phyloP scores from a whole-genome alignment of 2,329 filamentous ascomycete species.

The Huntiella bhutanensis region DNA sequence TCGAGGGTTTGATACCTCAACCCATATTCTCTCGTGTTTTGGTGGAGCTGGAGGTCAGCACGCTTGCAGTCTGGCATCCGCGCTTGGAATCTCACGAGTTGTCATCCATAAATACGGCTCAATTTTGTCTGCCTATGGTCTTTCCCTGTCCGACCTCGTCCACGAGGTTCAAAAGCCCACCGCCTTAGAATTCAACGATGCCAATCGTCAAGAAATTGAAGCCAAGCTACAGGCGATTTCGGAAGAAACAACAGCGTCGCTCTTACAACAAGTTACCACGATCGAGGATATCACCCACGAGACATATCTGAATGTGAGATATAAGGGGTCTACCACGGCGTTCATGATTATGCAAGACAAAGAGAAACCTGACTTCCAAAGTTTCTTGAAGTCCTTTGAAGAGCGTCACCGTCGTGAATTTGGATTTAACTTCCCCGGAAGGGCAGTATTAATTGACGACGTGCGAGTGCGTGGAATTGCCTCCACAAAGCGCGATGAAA shows the following conservation, averaged over 20 bases:
- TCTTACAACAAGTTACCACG: constrained; percentile 63
- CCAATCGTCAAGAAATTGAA: constrained; percentile 42
- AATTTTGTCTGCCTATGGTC: constrained; percentile 76
- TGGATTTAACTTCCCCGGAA: constrained; percentile 66
- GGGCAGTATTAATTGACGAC: constrained; percentile 81
- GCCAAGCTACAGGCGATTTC: constrained; percentile 63
- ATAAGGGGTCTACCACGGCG: constrained; percentile 75
- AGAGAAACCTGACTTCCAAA: constrained; percentile 37
- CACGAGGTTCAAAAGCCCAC: constrained; percentile 74
- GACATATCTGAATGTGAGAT: constrained; percentile 87
- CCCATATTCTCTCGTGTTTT: constrained; percentile 80
- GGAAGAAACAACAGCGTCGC: constrained; percentile 46
- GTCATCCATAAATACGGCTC: constrained; percentile 76
- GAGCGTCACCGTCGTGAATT: constrained; percentile 84
- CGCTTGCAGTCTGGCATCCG: constrained; percentile 75
- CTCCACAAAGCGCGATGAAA: constrained; percentile 20
- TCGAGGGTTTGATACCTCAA: constrained; percentile 77
- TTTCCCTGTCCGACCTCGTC: constrained; percentile 83
- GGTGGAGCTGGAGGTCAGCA: constrained; percentile 84
- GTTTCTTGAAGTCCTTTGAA: constrained; percentile 65
- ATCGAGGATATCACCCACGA: constrained; percentile 62
- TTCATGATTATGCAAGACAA: constrained; percentile 71
- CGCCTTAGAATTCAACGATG: constrained; percentile 34
- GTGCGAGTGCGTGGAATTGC: constrained; percentile 76
- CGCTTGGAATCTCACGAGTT: constrained; percentile 68